Conservation (phyloP, 495 filamentous ascomycete genomes). For the Aspergillus saccharolyticus region DNA sequence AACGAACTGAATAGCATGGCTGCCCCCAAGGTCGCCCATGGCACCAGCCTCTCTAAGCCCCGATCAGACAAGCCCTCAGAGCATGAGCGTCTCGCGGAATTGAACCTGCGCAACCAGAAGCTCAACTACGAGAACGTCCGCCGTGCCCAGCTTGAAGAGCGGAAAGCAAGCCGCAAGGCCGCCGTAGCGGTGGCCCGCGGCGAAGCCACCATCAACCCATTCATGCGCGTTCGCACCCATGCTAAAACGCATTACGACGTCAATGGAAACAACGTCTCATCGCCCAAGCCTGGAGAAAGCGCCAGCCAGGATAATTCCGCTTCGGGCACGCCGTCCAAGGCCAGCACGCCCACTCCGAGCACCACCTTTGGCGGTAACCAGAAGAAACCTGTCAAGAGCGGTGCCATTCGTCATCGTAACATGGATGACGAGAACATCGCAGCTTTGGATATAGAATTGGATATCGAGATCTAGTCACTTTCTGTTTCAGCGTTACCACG, state of each 20-base stretch:
- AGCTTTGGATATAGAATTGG: conserved; percentile 73
- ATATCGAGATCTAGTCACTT: conserved; percentile 58
- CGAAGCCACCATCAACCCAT: conserved; percentile 47
- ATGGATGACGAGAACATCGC: conserved; percentile 84
- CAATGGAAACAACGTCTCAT: conserved; percentile 25
- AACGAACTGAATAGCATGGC: conserved; percentile 64
- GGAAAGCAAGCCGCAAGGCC: conserved; percentile 55
- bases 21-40: conserved; percentile 64
- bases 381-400: conserved; percentile 52
- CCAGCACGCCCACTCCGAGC: conserved; percentile 28
- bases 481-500: neutral
- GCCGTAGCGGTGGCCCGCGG: conserved; percentile 53
- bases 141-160: conserved; percentile 77
- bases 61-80: conserved; percentile 45
- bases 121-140: conserved; percentile 77
- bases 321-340: conserved; percentile 23
- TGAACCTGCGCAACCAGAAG: conserved; percentile 75
- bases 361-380: conserved; percentile 46
- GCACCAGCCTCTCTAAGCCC: conserved; percentile 50
- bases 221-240: conserved; percentile 56
- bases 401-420: conserved; percentile 63
- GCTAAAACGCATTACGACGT: conserved; percentile 60
- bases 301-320: conserved; percentile 45
- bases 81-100: conserved; percentile 67
- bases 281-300: conserved; percentile 27